Base-by-base conservation (phyloP, 257 asterid species). In the Ballota nigra region DNA sequence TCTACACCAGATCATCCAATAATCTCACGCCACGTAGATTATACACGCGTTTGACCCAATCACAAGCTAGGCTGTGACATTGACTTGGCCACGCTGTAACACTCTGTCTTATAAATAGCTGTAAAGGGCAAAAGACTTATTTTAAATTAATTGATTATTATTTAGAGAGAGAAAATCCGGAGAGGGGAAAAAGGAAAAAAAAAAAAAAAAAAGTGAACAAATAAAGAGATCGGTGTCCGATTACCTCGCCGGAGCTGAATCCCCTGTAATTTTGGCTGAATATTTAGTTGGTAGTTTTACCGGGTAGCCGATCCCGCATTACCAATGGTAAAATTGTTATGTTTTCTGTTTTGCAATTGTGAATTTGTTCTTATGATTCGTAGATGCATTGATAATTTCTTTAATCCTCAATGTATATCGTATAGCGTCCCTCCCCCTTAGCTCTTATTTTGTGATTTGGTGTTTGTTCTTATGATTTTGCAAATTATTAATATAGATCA, bases 291-390 rank as follows among this genome's bases (percentile, higher is more conserved):
- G 18, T 13, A 66, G 73, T 12, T 66, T 29, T 45, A 57, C 34
- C 63, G 78, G 69, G 47, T 47, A 31, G 15, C 79, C 75, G 71
- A 75, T 75, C 79, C 69, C 71, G 24, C 43, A 24, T n/a, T 52
- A 68, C 6, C 71, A 51, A 75, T 75, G 79, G 79, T 75, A 75
- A 58, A 13, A 7, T 56, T 33, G 0, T n/a, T 22, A 16, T 43
- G 16, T 16, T 16, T 18, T 16, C 23, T 58, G 20, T 58, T 7
- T 31, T 60, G 40, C 47, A 36, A 10, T 33, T 71, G n/a, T 29
- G 2, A 7, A 10, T 33, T 31, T 33, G 5, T 7, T 12, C n/a
- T 8, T 63, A 6, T 72, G 31, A 20, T 22, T 23, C 28, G 3
- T 65, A 6, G 20, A 63, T 26, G 53, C 20, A 10, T 59, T 43